Evolutionary conservation across 176 grass and related monocot genomes (phyloP).

Genomic region (Bothriochloa decipiens): DNA sequence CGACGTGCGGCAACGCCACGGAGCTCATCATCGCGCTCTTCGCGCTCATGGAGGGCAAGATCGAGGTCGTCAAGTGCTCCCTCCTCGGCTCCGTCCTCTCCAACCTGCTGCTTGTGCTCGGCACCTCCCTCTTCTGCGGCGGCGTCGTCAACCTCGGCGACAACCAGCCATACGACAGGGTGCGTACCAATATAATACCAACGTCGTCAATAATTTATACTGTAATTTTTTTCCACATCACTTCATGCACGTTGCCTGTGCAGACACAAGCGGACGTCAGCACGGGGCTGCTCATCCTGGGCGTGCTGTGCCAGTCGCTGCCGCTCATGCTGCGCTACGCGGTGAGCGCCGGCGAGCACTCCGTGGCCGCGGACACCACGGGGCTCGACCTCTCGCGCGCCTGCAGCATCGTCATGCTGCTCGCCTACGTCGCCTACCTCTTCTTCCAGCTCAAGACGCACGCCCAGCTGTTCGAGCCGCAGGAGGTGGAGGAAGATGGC

Average conservation of each 20-base stretch:
- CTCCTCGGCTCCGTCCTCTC: constrained; percentile 92
- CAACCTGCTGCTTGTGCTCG: constrained; percentile 93
- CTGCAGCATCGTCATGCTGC: constrained; percentile 85
- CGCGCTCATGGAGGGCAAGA: constrained; percentile 68
- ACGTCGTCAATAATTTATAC: too few species aligned
- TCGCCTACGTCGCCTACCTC: constrained; percentile 80
- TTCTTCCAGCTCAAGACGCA: constrained; percentile 99
- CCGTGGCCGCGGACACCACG: constrained; percentile 31
- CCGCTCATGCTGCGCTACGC: constrained; percentile 74
- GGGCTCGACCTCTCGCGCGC: constrained; percentile 73
- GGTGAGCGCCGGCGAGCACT: constrained; percentile 39
- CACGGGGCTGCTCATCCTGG: constrained; percentile 74
- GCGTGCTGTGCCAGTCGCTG: constrained; percentile 79
- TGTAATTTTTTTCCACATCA: too few species aligned
- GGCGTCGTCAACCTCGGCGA: constrained; percentile 66
- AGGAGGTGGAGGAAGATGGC: constrained; percentile 51
- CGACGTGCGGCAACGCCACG: constrained; percentile 94
- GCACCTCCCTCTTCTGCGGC: constrained; percentile 79
- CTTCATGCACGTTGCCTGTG: too few species aligned
- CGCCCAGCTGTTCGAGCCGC: constrained; percentile 75
- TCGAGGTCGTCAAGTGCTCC: constrained; percentile 90
- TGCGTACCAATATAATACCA: not conserved
- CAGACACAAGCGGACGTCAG: constrained; percentile 76
- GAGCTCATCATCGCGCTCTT: constrained; percentile 95
- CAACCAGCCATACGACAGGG: constrained; percentile 69